Base-by-base conservation (phyloP, 805 yeast species). In the Debaryomyces hansenii region DNA sequence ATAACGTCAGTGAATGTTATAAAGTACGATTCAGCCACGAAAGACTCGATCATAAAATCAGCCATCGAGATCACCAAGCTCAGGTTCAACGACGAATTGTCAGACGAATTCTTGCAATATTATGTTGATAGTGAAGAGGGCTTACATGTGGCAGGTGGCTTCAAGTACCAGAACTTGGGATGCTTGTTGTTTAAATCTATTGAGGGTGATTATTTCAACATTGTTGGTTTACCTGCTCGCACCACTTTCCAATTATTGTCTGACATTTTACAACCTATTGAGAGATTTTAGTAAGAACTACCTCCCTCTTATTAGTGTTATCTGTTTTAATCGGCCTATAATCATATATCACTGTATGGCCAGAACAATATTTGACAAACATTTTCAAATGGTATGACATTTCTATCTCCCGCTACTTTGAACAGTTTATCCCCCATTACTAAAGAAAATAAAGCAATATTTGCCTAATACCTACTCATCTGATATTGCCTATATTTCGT, bases 91-190 rank as follows among this genome's bases (percentile, higher is more conserved):
- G 51, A 66, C 7, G 47, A 59, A 1, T 64, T 83, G 11, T 73
- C 82, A 0, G 82, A 80, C 52, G 80, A 72, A n/a, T 70, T 84
- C 34, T 57, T 92, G 4, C 58, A 76, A 20, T 69, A 73, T 12
- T 92, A 92, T 62, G 85, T 87, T 9, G 75, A 74, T 2, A 68
- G 83, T 2, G 84, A 77, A 18, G 97, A 92, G 61, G 98, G 94
- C 1, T 46, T 74, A 6, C 77, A 77, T 40, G 97, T 88, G 1
- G 96, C 98, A 2, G 99, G 97, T 5, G 99, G 99, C 0, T 91
- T 88, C 68, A 83, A 83, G 55, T 83, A 86, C 48, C 98, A 92
- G 65, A 87, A 84, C 0, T 60, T 63, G 8, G 94, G 95, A 1
- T 82, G 86, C 1, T 58, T 84, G 32, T 66, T 92, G 51, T 80